Conservation (phyloP, 768 basidiomycete genomes). For the Rhodosporidiobolus sp. region DNA sequence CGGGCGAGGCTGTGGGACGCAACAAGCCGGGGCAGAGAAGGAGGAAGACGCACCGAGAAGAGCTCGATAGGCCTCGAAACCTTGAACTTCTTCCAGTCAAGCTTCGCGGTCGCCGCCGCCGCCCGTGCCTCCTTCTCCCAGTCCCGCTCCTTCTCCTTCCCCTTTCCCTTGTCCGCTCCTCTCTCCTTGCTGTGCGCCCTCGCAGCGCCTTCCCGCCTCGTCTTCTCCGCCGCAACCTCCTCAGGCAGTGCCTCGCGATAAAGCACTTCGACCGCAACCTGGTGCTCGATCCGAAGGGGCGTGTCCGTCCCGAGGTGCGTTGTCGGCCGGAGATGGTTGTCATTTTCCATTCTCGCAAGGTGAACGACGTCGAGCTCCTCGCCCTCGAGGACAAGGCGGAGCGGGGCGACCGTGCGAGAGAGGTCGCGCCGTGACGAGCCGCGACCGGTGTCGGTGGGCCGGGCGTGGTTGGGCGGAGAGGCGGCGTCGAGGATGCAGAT, state of each 20-base stretch:
- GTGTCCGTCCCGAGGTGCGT: background rate
- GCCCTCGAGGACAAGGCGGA: background rate
- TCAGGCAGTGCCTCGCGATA: background rate
- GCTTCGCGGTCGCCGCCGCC: background rate
- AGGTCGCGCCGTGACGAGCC: background rate
- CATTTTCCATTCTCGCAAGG: background rate
- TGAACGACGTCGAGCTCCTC: background rate
- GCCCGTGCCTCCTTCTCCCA: background rate
- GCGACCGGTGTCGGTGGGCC: background rate
- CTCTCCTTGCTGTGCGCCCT: too few relatives aligned
- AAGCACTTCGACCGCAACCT: background rate
- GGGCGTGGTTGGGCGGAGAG: background rate
- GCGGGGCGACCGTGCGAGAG: background rate
- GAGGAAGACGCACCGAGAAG: constrained; percentile 4
- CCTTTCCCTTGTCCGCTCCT: background rate
- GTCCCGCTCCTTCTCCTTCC: background rate
- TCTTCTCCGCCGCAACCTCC: background rate
- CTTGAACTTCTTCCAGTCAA: background rate
- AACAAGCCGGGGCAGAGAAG: background rate
- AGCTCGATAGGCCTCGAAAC: background rate
- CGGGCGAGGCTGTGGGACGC: too few relatives aligned
- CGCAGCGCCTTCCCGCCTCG: background rate
- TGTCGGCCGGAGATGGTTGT: constrained; percentile 1
- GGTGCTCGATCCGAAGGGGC: background rate
- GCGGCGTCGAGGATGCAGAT: background rate